phyloP scores from a whole-genome alignment of 148 eudicot species.

The Chenopodium berlandieri region DNA sequence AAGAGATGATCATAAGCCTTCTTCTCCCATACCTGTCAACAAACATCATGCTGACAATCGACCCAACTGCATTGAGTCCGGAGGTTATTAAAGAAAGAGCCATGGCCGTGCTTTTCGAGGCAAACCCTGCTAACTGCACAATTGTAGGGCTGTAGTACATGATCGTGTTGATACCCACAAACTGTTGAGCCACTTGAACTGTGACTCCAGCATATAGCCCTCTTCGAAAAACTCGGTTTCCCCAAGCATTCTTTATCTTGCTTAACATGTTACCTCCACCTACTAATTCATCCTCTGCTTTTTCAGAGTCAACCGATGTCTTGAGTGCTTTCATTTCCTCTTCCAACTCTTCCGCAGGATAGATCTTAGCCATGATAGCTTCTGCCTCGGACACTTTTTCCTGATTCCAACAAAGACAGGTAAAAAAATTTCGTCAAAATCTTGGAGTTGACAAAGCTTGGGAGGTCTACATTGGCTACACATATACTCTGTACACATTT shows the following conservation, averaged over 20 bases:
- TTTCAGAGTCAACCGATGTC: slow-evolving; percentile 54
- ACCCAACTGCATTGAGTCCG: slow-evolving; percentile 71
- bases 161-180: slow-evolving; percentile 78
- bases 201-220: slow-evolving; percentile 83
- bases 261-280: slow-evolving; percentile 39
- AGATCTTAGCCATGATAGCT: slow-evolving; percentile 59
- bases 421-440: not conserved
- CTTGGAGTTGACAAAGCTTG: not conserved
- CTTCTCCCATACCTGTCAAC: slow-evolving; percentile 88
- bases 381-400: slow-evolving; percentile 54
- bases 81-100: slow-evolving; percentile 85
- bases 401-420: slow-evolving; percentile 28
- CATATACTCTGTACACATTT: too few species aligned
- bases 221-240: slow-evolving; percentile 57
- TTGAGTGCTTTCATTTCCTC: slow-evolving; percentile 66
- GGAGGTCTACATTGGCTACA: not conserved
- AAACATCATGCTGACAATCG: slow-evolving; percentile 68
- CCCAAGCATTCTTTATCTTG: slow-evolving; percentile 53
- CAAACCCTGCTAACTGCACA: slow-evolving; percentile 80
- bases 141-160: slow-evolving; percentile 92
- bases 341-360: slow-evolving; percentile 60
- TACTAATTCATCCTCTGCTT: slow-evolving; percentile 43
- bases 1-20: slow-evolving; percentile 65
- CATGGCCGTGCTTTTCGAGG: slow-evolving; percentile 75
- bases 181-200: slow-evolving; percentile 85